Conservation (phyloP, 495 filamentous ascomycete species). For the Lophiotrema nucula region DNA sequence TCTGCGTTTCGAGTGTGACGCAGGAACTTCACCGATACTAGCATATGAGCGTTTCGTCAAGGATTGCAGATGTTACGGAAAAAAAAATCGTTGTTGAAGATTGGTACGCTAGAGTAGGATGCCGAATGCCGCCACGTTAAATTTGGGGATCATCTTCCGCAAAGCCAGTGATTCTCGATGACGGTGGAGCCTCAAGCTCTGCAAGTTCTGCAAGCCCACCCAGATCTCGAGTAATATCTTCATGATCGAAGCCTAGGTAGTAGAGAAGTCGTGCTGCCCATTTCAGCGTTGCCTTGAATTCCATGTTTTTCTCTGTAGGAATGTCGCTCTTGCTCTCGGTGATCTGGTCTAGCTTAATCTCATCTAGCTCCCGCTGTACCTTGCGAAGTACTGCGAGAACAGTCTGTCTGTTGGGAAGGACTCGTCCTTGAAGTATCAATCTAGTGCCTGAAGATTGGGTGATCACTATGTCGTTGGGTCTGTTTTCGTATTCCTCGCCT, state of each 20-base stretch:
- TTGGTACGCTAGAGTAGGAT: no score
- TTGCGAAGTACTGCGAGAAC: slow-evolving; percentile 21
- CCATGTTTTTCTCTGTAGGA: not conserved
- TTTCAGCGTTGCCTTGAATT: slow-evolving; percentile 15
- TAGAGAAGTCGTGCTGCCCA: slow-evolving; percentile 27
- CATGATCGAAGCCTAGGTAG: slow-evolving; percentile 28
- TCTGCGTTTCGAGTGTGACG: not conserved
- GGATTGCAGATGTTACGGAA: no score
- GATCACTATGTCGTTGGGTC: slow-evolving; percentile 27
- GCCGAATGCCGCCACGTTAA: no score
- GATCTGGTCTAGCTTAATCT: not conserved
- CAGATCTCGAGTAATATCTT: slow-evolving; percentile 27
- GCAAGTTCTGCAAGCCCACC: slow-evolving; percentile 21
- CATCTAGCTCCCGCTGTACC: slow-evolving; percentile 8
- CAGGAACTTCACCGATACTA: not conserved
- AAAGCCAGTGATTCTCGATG: not conserved
- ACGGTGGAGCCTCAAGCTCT: slow-evolving; percentile 21
- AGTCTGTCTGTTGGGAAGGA: slow-evolving; percentile 25
- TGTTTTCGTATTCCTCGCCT: slow-evolving; percentile 20
- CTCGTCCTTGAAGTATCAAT: slow-evolving; percentile 22
- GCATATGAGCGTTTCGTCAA: not conserved
- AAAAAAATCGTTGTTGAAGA: no score
- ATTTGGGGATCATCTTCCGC: not conserved
- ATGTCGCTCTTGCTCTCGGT: slow-evolving; percentile 6
- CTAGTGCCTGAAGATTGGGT: slow-evolving; percentile 4